phyloP scores from a whole-genome alignment of 2,329 filamentous ascomycete species.

The Lojkania enalia region DNA sequence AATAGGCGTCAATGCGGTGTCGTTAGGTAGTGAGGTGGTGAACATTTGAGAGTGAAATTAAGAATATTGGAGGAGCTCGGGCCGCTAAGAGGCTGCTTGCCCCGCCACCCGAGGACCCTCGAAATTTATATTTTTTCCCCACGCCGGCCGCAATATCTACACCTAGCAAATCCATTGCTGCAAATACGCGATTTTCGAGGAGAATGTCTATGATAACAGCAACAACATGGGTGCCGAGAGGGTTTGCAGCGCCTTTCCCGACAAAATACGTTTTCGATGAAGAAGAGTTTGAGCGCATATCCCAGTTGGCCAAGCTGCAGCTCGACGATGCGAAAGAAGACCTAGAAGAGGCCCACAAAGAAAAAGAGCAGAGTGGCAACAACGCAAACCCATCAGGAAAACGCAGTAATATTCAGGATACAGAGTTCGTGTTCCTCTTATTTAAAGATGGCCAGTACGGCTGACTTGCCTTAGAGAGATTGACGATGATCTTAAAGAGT shows the following conservation, averaged over 20 bases:
- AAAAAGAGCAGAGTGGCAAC: slow-evolving; percentile 42
- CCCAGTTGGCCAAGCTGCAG: slow-evolving; percentile 62
- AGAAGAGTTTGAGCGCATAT: slow-evolving; percentile 56
- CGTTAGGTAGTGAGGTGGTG: no score
- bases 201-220: slow-evolving; percentile 61
- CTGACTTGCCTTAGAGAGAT: slow-evolving; percentile 38
- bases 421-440: slow-evolving; percentile 16
- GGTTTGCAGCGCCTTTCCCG: slow-evolving; percentile 54
- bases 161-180: no score
- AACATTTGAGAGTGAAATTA: no score
- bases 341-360: slow-evolving; percentile 59
- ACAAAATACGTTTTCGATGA: slow-evolving; percentile 56
- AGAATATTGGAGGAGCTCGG: slow-evolving; percentile 27
- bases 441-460: background rate
- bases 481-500: slow-evolving; percentile 92
- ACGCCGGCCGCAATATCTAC: no score
- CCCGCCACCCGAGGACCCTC: slow-evolving; percentile 10
- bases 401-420: slow-evolving; percentile 21
- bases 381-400: slow-evolving; percentile 22
- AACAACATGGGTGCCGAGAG: slow-evolving; percentile 57
- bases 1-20: no score
- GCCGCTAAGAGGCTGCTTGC: no score
- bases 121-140: no score
- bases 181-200: no score
- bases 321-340: slow-evolving; percentile 92